Evolutionary conservation across 2,329 filamentous ascomycete genomes (phyloP).

Genomic region (Trichoderma hamatum): DNA sequence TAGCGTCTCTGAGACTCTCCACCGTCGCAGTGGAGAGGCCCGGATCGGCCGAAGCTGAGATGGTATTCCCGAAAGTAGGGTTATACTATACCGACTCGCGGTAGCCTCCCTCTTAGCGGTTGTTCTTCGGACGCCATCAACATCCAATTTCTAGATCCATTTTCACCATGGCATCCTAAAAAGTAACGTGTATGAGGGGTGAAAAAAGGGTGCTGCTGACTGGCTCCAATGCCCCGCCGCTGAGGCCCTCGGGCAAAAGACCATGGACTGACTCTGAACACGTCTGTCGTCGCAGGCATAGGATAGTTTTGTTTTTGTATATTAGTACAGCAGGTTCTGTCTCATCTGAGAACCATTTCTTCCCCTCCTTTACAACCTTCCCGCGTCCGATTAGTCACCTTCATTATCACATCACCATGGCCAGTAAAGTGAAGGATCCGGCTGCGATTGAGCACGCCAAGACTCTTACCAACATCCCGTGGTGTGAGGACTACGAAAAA

Average conservation of each 20-base stretch:
- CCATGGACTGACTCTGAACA: slow-evolving; percentile 19
- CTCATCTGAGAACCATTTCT: background rate
- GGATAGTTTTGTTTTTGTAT: slow-evolving; percentile 1
- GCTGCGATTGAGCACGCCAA: slow-evolving; percentile 50
- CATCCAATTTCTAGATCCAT: slow-evolving; percentile 17
- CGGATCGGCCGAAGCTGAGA: slow-evolving; percentile 20
- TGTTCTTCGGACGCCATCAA: slow-evolving; percentile 10
- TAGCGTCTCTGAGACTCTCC: background rate
- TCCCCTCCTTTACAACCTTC: background rate
- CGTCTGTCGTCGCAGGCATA: slow-evolving; percentile 15
- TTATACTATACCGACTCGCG: background rate
- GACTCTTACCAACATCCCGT: slow-evolving; percentile 54
- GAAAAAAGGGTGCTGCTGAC: slow-evolving; percentile 17
- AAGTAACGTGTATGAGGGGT: slow-evolving; percentile 5
- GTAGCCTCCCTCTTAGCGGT: slow-evolving; percentile 7
- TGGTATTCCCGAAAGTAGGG: slow-evolving; percentile 16
- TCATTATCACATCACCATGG: slow-evolving; percentile 32
- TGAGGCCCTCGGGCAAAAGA: slow-evolving; percentile 17
- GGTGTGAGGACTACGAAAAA: slow-evolving; percentile 64
- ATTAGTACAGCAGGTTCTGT: slow-evolving; percentile 5
- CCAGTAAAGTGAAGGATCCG: slow-evolving; percentile 43
- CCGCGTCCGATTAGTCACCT: background rate
- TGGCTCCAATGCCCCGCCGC: slow-evolving; percentile 22
- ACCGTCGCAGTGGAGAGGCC: background rate
- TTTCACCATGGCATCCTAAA: slow-evolving; percentile 12